Conservation (phyloP, 2,329 filamentous ascomycete genomes). For the Aureobasidium sp. region DNA sequence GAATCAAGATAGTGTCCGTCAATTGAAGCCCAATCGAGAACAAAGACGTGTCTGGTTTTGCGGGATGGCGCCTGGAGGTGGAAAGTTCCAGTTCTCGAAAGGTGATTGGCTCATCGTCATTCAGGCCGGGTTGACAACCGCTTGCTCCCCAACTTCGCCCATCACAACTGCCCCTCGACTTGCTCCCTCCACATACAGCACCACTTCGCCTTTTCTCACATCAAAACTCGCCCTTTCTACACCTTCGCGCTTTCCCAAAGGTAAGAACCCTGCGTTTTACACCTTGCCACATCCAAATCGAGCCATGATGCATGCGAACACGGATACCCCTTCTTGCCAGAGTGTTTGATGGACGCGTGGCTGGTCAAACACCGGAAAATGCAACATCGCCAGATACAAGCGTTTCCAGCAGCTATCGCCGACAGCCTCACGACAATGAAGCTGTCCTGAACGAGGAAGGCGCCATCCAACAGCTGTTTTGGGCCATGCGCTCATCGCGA, state of each 20-base stretch:
- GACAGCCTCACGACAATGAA: conserved; percentile 3
- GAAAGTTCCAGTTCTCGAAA: conserved; percentile 10
- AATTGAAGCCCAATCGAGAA: conserved; percentile 7
- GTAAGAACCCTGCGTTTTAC: conserved; percentile 2
- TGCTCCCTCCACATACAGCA: conserved; percentile 10
- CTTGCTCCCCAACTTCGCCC: conserved; percentile 8
- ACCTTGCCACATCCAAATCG: background rate
- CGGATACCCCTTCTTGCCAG: conserved; percentile 3
- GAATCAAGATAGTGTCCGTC: background rate
- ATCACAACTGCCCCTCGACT: conserved; percentile 7
- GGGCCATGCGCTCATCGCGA: background rate
- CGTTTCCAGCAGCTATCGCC: background rate
- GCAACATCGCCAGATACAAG: background rate
- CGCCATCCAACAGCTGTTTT: background rate
- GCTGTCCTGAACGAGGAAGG: background rate
- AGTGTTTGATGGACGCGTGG: conserved; percentile 11
- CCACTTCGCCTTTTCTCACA: conserved; percentile 1
- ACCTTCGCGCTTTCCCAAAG: conserved; percentile 9
- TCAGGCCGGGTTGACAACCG: background rate
- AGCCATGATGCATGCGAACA: background rate
- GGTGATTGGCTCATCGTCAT: conserved; percentile 10
- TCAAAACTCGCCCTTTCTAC: background rate
- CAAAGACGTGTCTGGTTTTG: conserved; percentile 13
- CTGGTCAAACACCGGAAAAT: conserved; percentile 11
- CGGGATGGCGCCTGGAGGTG: conserved; percentile 1